Evolutionary conservation across 1,284 basidiomycete genomes (phyloP), one percentile per base, ranked within the genome.

Genomic region (Melampsora larici-populina): DNA sequence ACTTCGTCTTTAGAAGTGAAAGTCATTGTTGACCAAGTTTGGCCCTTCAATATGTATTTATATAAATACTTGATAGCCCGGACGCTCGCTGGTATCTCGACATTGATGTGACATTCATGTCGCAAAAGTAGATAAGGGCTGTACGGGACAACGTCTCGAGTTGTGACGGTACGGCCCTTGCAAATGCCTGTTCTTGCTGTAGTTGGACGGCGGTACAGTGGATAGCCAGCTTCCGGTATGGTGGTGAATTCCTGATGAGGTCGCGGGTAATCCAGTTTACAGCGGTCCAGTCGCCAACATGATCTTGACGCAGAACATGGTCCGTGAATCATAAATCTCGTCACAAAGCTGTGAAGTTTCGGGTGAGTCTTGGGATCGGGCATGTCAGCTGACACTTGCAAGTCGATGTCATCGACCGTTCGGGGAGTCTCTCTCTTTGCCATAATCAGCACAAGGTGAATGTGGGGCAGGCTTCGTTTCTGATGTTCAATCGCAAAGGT

Each of bases 21-120:
- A 0, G 8, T 4, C 33, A 64, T 31, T 48, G n/a, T 3, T 15
- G 43, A 15, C 6, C 62, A 1, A 24, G 33, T 29, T 1, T 55
- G 8, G 0, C 62, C 71, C n/a, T 73, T 72, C 18, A 17, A 63
- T 0, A 72, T 64, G 21, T 72, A 64, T 64, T 72, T 72, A 60
- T 62, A n/a, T n/a, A n/a, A n/a, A n/a, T n/a, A n/a, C n/a, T n/a
- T n/a, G n/a, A n/a, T n/a, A n/a, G n/a, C n/a, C 5, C 7, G 40
- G 8, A 48, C 9, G 36, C 43, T 64, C 6, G 31, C 40, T 1
- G 70, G 58, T 5, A 73, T 46, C 18, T 72, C 70, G 1, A 64
- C 60, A 48, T 72, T 72, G 1, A 72, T 63, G 24, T 72, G 60
- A 29, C 70, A 72, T 43, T 72, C 2, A 46, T 24, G 43, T 15